Evolutionary conservation across 495 filamentous ascomycete species (phyloP).

Genomic region (Pseudoneurospora amorphoporcata): DNA sequence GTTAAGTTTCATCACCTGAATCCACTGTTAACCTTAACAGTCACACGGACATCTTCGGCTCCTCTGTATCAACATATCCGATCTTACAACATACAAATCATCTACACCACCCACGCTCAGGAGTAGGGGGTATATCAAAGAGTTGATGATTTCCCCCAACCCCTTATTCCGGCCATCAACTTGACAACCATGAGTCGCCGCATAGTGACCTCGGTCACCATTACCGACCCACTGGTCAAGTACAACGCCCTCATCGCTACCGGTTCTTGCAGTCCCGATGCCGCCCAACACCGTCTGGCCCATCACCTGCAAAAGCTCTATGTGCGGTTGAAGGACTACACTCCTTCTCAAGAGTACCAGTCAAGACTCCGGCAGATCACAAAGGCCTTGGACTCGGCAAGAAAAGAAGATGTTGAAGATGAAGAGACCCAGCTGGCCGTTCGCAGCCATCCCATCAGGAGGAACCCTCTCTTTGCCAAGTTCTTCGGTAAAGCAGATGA

Average conservation of each 20-base stretch:
- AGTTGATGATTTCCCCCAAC: background rate
- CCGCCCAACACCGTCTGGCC: constrained; percentile 56
- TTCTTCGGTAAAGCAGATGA: constrained; percentile 26
- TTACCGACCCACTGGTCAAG: constrained; percentile 62
- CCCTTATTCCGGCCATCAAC: background rate
- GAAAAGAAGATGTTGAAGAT: background rate
- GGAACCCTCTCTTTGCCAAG: constrained; percentile 40
- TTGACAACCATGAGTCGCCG: constrained; percentile 22
- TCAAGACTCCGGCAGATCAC: constrained; percentile 42
- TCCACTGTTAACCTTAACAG: background rate
- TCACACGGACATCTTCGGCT: background rate
- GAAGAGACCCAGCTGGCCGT: constrained; percentile 25
- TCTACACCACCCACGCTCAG: background rate
- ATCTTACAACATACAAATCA: background rate
- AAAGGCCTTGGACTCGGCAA: constrained; percentile 27
- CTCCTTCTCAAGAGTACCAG: constrained; percentile 51
- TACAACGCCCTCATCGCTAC: constrained; percentile 54
- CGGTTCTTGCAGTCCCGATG: constrained; percentile 48
- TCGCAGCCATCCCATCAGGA: constrained; percentile 35
- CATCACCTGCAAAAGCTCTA: constrained; percentile 62
- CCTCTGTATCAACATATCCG: background rate
- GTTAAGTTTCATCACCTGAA: background rate
- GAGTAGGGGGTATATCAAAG: background rate
- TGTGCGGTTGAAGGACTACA: constrained; percentile 54
- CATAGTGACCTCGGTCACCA: constrained; percentile 39